These are phyloP conservation scores for Pyrenophora seminiperda DNA, from an alignment of 2,329 filamentous ascomycete genomes.

Conservation along the genomic window DNA sequence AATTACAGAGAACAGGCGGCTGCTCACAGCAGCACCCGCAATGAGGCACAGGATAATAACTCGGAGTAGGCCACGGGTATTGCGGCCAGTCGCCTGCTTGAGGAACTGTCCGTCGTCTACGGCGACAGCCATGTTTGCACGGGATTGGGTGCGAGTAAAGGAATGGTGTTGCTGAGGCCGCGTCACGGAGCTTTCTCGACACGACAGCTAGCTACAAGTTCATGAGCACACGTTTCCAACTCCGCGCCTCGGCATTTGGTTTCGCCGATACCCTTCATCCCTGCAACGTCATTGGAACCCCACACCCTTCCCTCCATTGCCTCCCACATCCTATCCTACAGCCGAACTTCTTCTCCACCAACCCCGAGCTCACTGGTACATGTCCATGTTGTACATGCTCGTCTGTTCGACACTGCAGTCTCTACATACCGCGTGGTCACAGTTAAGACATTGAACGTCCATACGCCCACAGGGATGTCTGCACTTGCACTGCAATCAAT, in stretches of 20 bases:
- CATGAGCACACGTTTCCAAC: slow-evolving; percentile 37
- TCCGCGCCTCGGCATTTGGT: slow-evolving; percentile 29
- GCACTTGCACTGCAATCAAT: slow-evolving; percentile 10
- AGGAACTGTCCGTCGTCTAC: slow-evolving; percentile 60
- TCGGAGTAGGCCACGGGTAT: slow-evolving; percentile 81
- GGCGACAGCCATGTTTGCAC: slow-evolving; percentile 46
- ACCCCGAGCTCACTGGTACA: neutral
- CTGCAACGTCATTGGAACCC: slow-evolving; percentile 11
- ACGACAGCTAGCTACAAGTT: slow-evolving; percentile 30
- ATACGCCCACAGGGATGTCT: neutral
- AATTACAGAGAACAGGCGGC: slow-evolving; percentile 97
- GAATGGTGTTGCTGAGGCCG: slow-evolving; percentile 38
- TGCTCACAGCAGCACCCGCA: slow-evolving; percentile 87
- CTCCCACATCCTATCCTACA: neutral
- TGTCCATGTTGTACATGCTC: neutral
- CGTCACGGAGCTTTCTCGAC: slow-evolving; percentile 42
- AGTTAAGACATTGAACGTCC: slow-evolving; percentile 11
- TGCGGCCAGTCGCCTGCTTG: slow-evolving; percentile 78
- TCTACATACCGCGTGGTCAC: slow-evolving; percentile 10
- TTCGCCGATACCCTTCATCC: slow-evolving; percentile 22
- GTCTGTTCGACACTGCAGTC: slow-evolving; percentile 1
- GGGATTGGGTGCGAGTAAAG: slow-evolving; percentile 26
- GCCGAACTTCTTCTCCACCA: neutral
- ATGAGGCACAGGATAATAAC: slow-evolving; percentile 90
- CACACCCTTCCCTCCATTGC: neutral